Percentiles rank a stretch among this genome's conserved stretches.
These are phyloP conservation scores for Ilyonectria destructans DNA, from an alignment of 2,329 filamentous ascomycete genomes.

Conservation along the genomic window DNA sequence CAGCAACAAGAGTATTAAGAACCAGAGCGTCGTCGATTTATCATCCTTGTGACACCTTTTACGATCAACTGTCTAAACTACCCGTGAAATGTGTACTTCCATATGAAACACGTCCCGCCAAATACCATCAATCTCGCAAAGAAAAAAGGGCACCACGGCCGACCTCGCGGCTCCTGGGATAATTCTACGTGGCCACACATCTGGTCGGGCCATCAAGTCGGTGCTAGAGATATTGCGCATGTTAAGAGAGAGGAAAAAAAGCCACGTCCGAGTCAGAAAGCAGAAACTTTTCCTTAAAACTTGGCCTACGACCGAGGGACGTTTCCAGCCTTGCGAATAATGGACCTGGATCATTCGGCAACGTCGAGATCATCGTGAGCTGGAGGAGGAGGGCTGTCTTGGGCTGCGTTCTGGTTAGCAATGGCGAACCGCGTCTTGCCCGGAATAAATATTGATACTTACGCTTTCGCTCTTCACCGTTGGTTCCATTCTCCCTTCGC, in stretches of 20 bases:
- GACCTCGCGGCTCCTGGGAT: conserved; percentile 36
- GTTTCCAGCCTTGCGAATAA: conserved; percentile 17
- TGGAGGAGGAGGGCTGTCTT: conserved; percentile 85
- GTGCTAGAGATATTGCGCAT: conserved; percentile 45
- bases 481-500: conserved; percentile 83
- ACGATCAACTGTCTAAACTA: conserved; percentile 50
- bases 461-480: conserved; percentile 95
- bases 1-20: conserved; percentile 2
- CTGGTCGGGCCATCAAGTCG: conserved; percentile 42
- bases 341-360: conserved; percentile 75
- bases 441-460: conserved; percentile 46
- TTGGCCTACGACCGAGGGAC: conserved; percentile 32
- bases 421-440: conserved; percentile 5
- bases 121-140: conserved; percentile 46
- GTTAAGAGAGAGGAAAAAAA: conserved; percentile 44
- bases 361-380: conserved; percentile 96
- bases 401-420: conserved; percentile 60
- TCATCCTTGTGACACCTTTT: conserved; percentile 37
- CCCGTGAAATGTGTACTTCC: conserved; percentile 48
- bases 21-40: conserved; percentile 18
- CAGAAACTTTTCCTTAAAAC: conserved; percentile 45
- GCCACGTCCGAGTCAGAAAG: conserved; percentile 40
- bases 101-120: conserved; percentile 44
- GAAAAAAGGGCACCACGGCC: conserved; percentile 34
- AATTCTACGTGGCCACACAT: conserved; percentile 46